Conservation (phyloP, 2,329 filamentous ascomycete species). For the Colletotrichum simmondsii region DNA sequence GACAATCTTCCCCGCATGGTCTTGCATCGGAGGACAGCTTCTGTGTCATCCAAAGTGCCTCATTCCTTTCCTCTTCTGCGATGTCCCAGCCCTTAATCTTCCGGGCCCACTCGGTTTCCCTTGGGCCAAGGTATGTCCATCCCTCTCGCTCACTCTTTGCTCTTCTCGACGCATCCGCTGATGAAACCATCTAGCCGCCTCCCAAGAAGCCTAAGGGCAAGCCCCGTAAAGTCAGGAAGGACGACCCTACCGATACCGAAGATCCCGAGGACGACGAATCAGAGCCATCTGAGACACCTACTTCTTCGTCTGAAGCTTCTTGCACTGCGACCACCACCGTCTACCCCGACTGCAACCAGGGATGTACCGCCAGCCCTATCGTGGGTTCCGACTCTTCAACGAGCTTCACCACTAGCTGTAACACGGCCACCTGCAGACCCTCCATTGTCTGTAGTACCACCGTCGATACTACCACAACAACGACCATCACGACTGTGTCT, state of each 20-base stretch:
- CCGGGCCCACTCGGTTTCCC: constrained; percentile 14
- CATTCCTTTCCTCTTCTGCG: constrained; percentile 12
- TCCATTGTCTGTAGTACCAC: constrained; percentile 21
- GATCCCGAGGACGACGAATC: constrained; percentile 13
- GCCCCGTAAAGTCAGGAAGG: constrained; percentile 7
- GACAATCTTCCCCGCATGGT: constrained; percentile 10
- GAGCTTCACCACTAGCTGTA: constrained; percentile 16
- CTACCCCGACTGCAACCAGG: constrained; percentile 18
- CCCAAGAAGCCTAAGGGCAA: background rate
- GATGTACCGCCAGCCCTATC: constrained; percentile 13
- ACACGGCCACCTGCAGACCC: constrained; percentile 16
- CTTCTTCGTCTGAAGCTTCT: background rate
- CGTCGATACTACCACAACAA: constrained; percentile 8
- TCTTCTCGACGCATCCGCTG: background rate
- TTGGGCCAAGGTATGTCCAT: constrained; percentile 43
- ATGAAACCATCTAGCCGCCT: background rate
- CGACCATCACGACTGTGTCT: constrained; percentile 3
- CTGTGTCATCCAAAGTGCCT: constrained; percentile 10
- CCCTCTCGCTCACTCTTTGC: background rate
- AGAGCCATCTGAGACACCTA: constrained; percentile 1
- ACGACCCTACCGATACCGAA: background rate
- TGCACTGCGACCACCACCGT: constrained; percentile 25
- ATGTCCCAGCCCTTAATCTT: background rate
- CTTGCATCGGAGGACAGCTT: constrained; percentile 5
- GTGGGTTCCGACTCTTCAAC: background rate